These are phyloP conservation scores for Scedosporium aurantiacum DNA, from an alignment of 2,329 filamentous ascomycete genomes.

Conservation along the genomic window DNA sequence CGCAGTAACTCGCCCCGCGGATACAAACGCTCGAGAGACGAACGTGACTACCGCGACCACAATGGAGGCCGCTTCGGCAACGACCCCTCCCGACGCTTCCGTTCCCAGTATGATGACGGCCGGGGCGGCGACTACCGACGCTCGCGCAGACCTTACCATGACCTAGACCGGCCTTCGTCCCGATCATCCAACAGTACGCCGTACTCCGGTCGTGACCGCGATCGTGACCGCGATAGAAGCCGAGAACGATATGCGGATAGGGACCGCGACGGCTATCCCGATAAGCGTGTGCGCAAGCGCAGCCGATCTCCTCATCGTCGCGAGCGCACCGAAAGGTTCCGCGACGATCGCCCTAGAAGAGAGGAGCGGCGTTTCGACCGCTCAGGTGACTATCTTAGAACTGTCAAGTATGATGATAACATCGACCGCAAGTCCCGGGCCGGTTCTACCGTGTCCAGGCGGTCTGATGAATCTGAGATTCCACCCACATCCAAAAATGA, in stretches of 20 bases:
- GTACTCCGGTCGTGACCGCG: conserved; percentile 42
- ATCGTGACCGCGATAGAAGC: conserved; percentile 20
- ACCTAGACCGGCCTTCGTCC: conserved; percentile 41
- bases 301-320: conserved; percentile 38
- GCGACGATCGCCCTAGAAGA: conserved; percentile 22
- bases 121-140: conserved; percentile 27
- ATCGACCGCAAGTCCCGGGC: conserved; percentile 33
- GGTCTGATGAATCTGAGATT: conserved; percentile 24
- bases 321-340: conserved; percentile 25
- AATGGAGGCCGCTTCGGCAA: conserved; percentile 37
- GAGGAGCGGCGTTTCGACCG: conserved; percentile 18
- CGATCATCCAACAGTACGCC: conserved; percentile 25
- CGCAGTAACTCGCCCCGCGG: conserved; percentile 51
- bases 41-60: conserved; percentile 46
- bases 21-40: conserved; percentile 56
- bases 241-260: conserved; percentile 14
- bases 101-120: conserved; percentile 49
- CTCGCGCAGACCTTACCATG: conserved; percentile 41
- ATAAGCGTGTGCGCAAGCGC: conserved; percentile 45
- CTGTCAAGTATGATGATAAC: conserved; percentile 33
- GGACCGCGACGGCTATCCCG: conserved; percentile 32
- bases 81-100: conserved; percentile 47
- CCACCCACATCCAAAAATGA: conserved; percentile 48
- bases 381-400: conserved; percentile 10
- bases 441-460: conserved; percentile 4